phyloP scores from a whole-genome alignment of 805 yeast species.

The Priceomyces medius region DNA sequence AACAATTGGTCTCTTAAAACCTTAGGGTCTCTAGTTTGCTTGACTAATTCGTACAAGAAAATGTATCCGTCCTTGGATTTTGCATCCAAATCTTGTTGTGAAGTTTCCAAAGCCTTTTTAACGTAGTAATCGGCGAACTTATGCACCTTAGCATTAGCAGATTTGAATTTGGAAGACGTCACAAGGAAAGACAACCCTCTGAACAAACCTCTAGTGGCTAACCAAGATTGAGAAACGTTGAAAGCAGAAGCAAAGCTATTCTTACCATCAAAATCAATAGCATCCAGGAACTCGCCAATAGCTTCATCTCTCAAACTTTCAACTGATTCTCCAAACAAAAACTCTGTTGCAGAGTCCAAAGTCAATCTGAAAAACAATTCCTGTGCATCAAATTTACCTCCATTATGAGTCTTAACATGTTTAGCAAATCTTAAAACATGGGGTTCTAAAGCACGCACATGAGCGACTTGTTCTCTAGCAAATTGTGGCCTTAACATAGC shows the following conservation, averaged over 20 bases:
- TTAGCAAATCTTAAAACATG: conserved; percentile 27
- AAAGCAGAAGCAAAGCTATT: conserved; percentile 34
- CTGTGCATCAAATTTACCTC: conserved; percentile 30
- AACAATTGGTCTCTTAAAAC: conserved; percentile 51
- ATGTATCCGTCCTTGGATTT: conserved; percentile 39
- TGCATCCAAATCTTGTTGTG: conserved; percentile 29
- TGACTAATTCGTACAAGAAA: conserved; percentile 47
- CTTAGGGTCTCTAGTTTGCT: conserved; percentile 47
- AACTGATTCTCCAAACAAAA: conserved; percentile 39
- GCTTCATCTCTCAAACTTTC: conserved; percentile 27
- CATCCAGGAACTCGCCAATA: conserved; percentile 26
- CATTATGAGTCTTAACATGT: conserved; percentile 21
- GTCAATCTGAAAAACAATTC: conserved; percentile 35
- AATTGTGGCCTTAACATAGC: conserved; percentile 39
- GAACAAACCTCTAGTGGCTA: conserved; percentile 33
- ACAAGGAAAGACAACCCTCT: conserved; percentile 27
- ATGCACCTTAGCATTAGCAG: conserved; percentile 26
- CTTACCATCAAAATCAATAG: conserved; percentile 24
- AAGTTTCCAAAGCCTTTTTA: conserved; percentile 31
- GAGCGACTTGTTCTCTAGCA: conserved; percentile 37
- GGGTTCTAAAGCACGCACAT: conserved; percentile 32
- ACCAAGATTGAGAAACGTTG: conserved; percentile 30
- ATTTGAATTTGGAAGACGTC: conserved; percentile 27
- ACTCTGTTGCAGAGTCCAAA: conserved; percentile 41
- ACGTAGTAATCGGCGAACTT: conserved; percentile 35